Percentiles rank a stretch among this genome's conserved stretches.
Evolutionary conservation across 2,329 filamentous ascomycete genomes (phyloP).

Genomic region (Cladophialophora immunda): DNA sequence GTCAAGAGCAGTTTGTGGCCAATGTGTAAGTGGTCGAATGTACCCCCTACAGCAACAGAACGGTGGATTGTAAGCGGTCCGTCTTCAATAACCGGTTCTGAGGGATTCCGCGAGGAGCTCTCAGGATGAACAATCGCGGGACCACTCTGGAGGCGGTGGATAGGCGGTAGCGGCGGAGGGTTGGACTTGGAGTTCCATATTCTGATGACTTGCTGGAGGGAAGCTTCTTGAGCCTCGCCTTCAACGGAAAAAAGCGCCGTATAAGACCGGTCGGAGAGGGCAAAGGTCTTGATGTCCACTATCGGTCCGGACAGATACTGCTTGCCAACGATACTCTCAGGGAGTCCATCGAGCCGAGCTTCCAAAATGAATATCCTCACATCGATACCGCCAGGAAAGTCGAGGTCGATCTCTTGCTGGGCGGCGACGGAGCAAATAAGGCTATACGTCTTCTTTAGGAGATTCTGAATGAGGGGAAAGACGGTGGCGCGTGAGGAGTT

Average conservation of each 20-base stretch:
- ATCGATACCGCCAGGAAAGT: conserved; percentile 76
- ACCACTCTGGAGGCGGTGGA: conserved; percentile 23
- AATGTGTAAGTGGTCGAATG: conserved; percentile 94
- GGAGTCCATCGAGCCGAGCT: conserved; percentile 30
- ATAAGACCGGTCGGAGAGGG: conserved; percentile 45
- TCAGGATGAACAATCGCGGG: conserved; percentile 25
- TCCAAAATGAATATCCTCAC: conserved; percentile 74
- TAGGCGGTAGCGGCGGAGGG: conserved; percentile 17
- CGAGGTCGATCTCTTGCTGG: conserved; percentile 68
- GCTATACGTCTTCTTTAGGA: conserved; percentile 80
- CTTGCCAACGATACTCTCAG: conserved; percentile 20
- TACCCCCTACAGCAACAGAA: conserved; percentile 84
- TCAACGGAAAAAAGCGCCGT: conserved; percentile 37
- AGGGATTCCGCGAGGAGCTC: neutral
- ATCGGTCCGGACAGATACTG: conserved; percentile 55
- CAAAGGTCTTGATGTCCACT: conserved; percentile 58
- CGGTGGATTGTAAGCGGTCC: conserved; percentile 54
- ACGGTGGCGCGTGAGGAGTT: conserved; percentile 31
- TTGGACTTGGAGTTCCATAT: conserved; percentile 31
- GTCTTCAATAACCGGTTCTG: conserved; percentile 11
- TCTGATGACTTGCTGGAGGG: conserved; percentile 49
- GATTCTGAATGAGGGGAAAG: conserved; percentile 61
- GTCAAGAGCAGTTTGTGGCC: conserved; percentile 96
- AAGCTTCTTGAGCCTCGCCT: conserved; percentile 53
- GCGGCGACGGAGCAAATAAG: conserved; percentile 77